A percentile compares a stretch with the other conserved stretches of the same genome.
These are phyloP conservation scores for Hemisphaericaspora nanyangensis DNA, from an alignment of 805 yeast genomes.

Conservation along the genomic window DNA sequence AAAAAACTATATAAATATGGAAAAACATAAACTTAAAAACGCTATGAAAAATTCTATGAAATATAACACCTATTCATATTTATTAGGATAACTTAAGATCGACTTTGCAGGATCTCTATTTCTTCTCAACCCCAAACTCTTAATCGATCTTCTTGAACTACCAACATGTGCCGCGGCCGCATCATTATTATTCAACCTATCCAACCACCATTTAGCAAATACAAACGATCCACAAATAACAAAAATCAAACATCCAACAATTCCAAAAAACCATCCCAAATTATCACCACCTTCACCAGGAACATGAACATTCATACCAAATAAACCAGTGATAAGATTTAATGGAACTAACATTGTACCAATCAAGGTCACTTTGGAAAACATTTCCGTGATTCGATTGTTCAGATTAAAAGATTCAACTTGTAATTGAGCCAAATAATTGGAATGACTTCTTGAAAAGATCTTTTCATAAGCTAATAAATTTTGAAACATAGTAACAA, in stretches of 20 bases:
- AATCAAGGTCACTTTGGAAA: constrained; percentile 82
- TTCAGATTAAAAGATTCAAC: constrained; percentile 87
- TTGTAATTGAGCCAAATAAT: constrained; percentile 89
- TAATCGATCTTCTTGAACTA: constrained; percentile 20
- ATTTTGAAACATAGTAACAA: constrained; percentile 92
- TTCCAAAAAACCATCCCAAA: constrained; percentile 27
- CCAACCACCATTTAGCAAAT: constrained; percentile 20
- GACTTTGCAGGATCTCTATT: constrained; percentile 31
- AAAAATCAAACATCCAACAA: constrained; percentile 24
- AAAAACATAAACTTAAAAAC: too few relatives aligned
- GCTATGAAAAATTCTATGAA: too few relatives aligned
- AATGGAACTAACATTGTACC: constrained; percentile 91
- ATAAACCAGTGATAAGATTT: constrained; percentile 84
- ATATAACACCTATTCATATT: constrained; percentile 30
- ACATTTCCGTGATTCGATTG: constrained; percentile 78
- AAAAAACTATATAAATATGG: too few relatives aligned
- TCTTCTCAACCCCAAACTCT: constrained; percentile 23
- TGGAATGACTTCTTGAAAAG: constrained; percentile 85
- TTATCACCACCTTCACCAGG: constrained; percentile 59
- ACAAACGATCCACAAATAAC: constrained; percentile 14
- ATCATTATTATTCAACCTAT: constrained; percentile 8
- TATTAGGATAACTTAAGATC: constrained; percentile 36
- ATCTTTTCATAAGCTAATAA: constrained; percentile 88
- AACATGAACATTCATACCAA: constrained; percentile 91
- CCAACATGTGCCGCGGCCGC: constrained; percentile 8